These are phyloP conservation scores for Dioscorea zingiberensis DNA, from an alignment of 106 monocot genomes.

Conservation along the genomic window DNA sequence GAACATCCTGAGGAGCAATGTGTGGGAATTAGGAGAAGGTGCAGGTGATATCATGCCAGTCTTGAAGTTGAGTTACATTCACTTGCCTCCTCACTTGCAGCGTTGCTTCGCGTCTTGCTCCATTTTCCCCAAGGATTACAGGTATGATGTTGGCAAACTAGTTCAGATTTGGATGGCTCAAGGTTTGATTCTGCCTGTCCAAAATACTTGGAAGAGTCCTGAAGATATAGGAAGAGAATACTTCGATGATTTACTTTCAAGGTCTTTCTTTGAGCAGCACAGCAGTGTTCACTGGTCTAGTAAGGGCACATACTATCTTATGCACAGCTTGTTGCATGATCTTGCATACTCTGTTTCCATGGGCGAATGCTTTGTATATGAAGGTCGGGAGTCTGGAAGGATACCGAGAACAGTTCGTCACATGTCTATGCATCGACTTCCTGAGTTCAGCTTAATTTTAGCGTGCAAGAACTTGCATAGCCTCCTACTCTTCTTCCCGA, in stretches of 20 bases:
- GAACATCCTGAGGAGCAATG: neutral
- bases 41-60: neutral
- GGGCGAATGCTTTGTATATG: neutral
- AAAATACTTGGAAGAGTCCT: neutral
- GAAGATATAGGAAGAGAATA: neutral
- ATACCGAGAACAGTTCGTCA: neutral
- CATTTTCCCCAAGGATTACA: neutral
- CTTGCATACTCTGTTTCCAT: neutral
- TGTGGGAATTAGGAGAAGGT: neutral
- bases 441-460: neutral
- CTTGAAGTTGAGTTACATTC: neutral
- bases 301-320: neutral
- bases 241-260: neutral
- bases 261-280: neutral
- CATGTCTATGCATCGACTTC: neutral
- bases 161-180: neutral
- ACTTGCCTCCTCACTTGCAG: neutral
- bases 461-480: neutral
- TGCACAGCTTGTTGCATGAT: neutral
- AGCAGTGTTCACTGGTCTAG: neutral
- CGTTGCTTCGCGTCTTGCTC: neutral
- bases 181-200: neutral
- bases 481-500: neutral
- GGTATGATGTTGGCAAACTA: neutral
- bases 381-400: neutral